Percentiles rank a stretch among this genome's conserved stretches.
These are phyloP conservation scores for Naganishia albida DNA, from an alignment of 1,284 basidiomycete species.

Conservation along the genomic window DNA sequence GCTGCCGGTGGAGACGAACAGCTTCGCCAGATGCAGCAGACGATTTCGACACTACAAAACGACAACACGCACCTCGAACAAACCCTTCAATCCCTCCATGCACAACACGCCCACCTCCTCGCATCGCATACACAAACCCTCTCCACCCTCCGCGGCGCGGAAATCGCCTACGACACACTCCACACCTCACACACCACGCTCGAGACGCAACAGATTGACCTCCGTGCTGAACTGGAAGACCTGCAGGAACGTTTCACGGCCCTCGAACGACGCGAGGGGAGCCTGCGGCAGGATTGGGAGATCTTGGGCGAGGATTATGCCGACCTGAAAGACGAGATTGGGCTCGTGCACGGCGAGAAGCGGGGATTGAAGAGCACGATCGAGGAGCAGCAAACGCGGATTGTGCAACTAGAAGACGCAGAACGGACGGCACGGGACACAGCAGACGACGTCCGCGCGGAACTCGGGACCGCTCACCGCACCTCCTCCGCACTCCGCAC, in stretches of 20 bases:
- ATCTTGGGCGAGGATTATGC: neutral
- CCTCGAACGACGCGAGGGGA: neutral
- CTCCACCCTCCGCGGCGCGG: neutral
- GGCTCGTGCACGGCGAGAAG: neutral
- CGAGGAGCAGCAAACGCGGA: neutral
- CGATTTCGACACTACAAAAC: too few relatives aligned
- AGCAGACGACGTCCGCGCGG: neutral
- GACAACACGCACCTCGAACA: neutral
- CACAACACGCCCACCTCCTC: too few relatives aligned
- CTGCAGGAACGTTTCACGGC: neutral
- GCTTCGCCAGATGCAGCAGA: neutral
- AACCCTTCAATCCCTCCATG: too few relatives aligned
- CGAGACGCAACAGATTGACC: too few relatives aligned
- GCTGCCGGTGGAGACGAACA: neutral
- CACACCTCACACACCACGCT: too few relatives aligned
- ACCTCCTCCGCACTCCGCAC: neutral
- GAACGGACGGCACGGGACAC: neutral
- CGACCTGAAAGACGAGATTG: neutral
- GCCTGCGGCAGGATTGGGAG: neutral
- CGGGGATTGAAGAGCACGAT: neutral
- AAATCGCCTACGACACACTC: neutral
- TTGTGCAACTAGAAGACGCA: neutral
- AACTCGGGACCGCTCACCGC: neutral
- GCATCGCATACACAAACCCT: neutral
- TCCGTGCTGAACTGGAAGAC: neutral